These are phyloP conservation scores for Aegilops tauschii DNA, from an alignment of 176 grass and related monocot genomes.

Conservation along the genomic window DNA sequence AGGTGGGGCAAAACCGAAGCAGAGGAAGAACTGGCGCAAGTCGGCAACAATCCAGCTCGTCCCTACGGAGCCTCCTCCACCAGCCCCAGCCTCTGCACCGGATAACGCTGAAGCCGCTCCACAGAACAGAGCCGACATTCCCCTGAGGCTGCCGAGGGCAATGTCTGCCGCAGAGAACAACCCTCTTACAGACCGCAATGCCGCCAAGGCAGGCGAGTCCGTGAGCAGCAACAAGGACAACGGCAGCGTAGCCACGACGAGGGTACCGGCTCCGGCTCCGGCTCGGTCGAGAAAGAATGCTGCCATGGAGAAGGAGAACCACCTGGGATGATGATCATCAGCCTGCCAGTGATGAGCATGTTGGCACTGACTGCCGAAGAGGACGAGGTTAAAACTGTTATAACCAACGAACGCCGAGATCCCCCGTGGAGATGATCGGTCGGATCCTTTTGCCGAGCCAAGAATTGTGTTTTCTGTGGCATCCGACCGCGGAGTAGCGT, in stretches of 20 bases:
- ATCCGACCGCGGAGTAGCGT: not conserved
- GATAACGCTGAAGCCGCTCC: constrained; percentile 36
- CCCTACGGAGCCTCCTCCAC: constrained; percentile 29
- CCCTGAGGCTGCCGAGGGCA: constrained; percentile 72
- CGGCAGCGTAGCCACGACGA: not conserved
- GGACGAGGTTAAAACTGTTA: not conserved
- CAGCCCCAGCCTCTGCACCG: constrained; percentile 1
- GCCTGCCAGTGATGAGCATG: not conserved
- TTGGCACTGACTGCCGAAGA: not conserved
- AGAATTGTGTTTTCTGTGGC: not conserved
- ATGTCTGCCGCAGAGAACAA: constrained; percentile 51
- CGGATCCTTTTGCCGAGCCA: not conserved
- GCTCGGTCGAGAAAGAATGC: not conserved
- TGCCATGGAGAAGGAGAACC: constrained; percentile 12
- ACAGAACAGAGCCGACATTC: constrained; percentile 39
- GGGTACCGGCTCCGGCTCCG: not conserved
- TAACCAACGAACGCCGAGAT: not conserved
- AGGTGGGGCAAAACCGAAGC: constrained; percentile 34
- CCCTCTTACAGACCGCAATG: constrained; percentile 65
- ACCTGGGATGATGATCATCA: not conserved
- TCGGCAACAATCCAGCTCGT: constrained; percentile 59
- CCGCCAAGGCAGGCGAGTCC: constrained; percentile 40
- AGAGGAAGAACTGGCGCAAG: constrained; percentile 83
- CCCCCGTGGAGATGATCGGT: not conserved
- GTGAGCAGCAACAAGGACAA: constrained; percentile 49